Base-by-base conservation (phyloP, 345 rosid genomes). In the Sapria himalayana region DNA sequence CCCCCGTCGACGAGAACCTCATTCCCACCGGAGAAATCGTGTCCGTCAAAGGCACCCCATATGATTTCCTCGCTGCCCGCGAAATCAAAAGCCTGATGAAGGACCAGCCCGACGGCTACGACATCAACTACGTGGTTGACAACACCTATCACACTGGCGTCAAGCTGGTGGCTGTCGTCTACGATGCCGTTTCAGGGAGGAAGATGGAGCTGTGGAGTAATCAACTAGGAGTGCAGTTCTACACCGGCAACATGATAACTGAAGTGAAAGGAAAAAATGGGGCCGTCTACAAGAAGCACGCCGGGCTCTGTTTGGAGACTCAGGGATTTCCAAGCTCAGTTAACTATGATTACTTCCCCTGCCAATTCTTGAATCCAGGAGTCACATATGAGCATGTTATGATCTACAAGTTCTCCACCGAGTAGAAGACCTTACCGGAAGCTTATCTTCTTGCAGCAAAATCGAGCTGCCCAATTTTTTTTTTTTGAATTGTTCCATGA, bases 261-360 rank as follows among this genome's bases (percentile, higher is more conserved):
- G 11, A 54, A 15, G 73, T 57, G 4, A 43, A 41, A 15, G 91
- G 95, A 9, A 79, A 76, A 65, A 71, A 18, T 9, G 56, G 70
- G n/a, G 33, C 34, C 17, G 65, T 72, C n/a, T 89, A 76, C 43
- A 3, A 22, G 4, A 63, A 60, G 19, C 48, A 69, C 39, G 91
- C 60, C 0, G 95, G 73, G 2, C 9, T 79, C 22, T 62, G 73
- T 43, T 54, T 76, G 60, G 79, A 82, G 77, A 79, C 92, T 29
- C 95, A 69, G 47, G 95, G 79, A 1, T 82, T 79, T 17, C 98
- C 93, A 0, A 84, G 79, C 55, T 55, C 92, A 0, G 95, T 89
- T 14, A 76, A 89, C 46, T 75, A 76, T 10, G 67, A 55, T 2
- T 61, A 67, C 41, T 89, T 89, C 33, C 98, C 93, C n/a, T 61